phyloP scores from a whole-genome alignment of 2,329 filamentous ascomycete species.

The Aspergillus ochraceoroseus region DNA sequence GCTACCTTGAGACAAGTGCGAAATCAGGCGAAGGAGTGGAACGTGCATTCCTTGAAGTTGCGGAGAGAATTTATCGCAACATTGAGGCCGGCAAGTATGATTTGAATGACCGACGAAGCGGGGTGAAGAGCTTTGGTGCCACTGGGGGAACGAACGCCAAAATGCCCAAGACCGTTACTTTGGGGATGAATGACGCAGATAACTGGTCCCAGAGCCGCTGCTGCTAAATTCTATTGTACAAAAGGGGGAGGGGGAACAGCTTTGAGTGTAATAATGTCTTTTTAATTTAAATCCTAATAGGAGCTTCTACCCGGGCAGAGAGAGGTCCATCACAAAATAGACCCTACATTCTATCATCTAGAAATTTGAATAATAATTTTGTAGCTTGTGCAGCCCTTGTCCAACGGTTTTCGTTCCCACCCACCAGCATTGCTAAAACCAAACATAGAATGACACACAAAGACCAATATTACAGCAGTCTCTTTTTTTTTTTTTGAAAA shows the following conservation, averaged over 20 bases:
- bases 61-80: slow-evolving; percentile 92
- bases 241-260: background rate
- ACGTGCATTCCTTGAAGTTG: slow-evolving; percentile 84
- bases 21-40: slow-evolving; percentile 96
- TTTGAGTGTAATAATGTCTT: background rate
- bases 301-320: no score
- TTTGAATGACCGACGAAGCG: slow-evolving; percentile 83
- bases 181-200: slow-evolving; percentile 46
- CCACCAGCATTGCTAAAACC: background rate
- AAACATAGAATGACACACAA: slow-evolving; percentile 1
- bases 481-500: background rate
- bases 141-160: slow-evolving; percentile 36
- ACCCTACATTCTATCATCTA: no score
- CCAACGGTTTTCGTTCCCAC: no score
- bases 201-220: slow-evolving; percentile 37
- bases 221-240: slow-evolving; percentile 25
- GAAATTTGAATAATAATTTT: no score
- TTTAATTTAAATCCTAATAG: no score
- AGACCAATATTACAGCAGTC: slow-evolving; percentile 10
- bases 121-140: slow-evolving; percentile 65
- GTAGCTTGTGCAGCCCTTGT: no score
- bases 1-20: slow-evolving; percentile 93
- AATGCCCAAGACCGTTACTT: slow-evolving; percentile 40
- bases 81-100: slow-evolving; percentile 95
- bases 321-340: no score